These are phyloP conservation scores for Amauroascus verrucosus DNA, from an alignment of 2,329 filamentous ascomycete genomes.

Conservation along the genomic window DNA sequence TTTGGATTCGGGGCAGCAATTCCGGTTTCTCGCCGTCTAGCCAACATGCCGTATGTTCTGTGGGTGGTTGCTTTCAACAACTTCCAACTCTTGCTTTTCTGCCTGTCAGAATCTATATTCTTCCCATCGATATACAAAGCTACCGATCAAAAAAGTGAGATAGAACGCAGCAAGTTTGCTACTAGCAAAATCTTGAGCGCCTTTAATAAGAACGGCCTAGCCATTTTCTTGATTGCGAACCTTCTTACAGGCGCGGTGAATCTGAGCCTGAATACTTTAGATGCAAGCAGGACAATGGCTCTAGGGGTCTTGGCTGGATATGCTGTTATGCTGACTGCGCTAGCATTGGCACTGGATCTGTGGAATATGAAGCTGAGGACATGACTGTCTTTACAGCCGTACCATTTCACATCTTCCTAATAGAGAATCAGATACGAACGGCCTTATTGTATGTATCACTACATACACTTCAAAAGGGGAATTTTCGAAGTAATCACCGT, in stretches of 20 bases:
- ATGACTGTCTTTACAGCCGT: conserved; percentile 9
- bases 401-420: too few relatives aligned
- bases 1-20: conserved; percentile 57
- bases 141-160: conserved; percentile 46
- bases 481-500: too few relatives aligned
- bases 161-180: conserved; percentile 53
- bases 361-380: conserved; percentile 27
- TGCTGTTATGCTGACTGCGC: conserved; percentile 52
- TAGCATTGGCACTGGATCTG: conserved; percentile 45
- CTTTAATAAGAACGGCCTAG: conserved; percentile 80
- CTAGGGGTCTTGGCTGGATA: conserved; percentile 70
- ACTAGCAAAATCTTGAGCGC: conserved; percentile 74
- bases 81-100: conserved; percentile 69
- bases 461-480: too few relatives aligned
- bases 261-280: conserved; percentile 70
- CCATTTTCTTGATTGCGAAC: conserved; percentile 78
- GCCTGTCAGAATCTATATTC: conserved; percentile 62
- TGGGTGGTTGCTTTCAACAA: conserved; percentile 92
- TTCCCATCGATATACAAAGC: conserved; percentile 63
- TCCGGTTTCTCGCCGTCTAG: conserved; percentile 73
- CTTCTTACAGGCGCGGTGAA: conserved; percentile 83
- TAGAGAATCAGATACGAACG: too few relatives aligned
- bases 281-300: conserved; percentile 53
- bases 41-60: conserved; percentile 85
- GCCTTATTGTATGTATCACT: too few relatives aligned